Conservation (phyloP, 805 yeast species). For the Starmerella bombi region DNA sequence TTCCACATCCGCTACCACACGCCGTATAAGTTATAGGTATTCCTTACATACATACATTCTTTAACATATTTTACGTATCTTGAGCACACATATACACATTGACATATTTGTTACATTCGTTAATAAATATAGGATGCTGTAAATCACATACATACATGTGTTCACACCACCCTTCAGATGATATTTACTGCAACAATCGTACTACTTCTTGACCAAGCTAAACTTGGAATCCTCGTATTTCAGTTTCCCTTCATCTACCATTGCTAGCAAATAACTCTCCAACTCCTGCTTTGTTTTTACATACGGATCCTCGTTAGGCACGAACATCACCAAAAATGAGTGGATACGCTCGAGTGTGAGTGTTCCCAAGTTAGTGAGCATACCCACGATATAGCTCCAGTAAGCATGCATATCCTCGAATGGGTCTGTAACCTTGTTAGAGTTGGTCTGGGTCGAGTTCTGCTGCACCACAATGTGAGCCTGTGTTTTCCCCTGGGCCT, state of each 20-base stretch:
- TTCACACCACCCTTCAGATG: too few species aligned
- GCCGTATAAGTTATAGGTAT: too few species aligned
- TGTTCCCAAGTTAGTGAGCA: constrained; percentile 45
- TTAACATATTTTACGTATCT: too few species aligned
- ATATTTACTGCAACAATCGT: too few species aligned
- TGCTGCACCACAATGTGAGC: constrained; percentile 9
- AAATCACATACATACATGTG: too few species aligned
- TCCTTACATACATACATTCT: too few species aligned
- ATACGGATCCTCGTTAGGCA: constrained; percentile 39
- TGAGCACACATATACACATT: too few species aligned
- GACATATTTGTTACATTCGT: too few species aligned
- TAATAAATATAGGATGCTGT: too few species aligned
- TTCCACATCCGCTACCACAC: too few species aligned
- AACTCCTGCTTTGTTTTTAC: constrained; percentile 32
- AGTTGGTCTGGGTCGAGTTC: constrained; percentile 16
- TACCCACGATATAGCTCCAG: constrained; percentile 42
- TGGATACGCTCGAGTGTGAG: constrained; percentile 39
- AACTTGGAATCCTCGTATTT: constrained; percentile 28
- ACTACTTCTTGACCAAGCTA: constrained; percentile 22
- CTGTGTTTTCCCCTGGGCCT: constrained; percentile 18
- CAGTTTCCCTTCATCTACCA: constrained; percentile 36
- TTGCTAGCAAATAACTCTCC: constrained; percentile 31
- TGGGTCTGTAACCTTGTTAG: constrained; percentile 2
- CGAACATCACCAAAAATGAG: constrained; percentile 40
- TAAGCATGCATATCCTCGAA: constrained; percentile 29